phyloP scores from a whole-genome alignment of 2,329 filamentous ascomycete species.

The Cladobotryum mycophilum region DNA sequence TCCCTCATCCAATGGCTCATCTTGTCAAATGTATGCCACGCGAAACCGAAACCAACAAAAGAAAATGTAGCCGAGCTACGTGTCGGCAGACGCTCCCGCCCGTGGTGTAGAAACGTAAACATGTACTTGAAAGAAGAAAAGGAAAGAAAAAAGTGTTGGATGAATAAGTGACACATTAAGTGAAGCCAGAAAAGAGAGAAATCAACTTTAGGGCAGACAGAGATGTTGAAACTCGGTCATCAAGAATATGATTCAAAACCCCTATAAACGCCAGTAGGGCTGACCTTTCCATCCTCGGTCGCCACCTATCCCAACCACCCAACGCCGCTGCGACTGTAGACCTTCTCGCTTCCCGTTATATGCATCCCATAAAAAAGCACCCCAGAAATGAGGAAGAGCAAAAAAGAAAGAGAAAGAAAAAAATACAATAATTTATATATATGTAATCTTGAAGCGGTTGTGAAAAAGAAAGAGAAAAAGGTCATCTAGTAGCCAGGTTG shows the following conservation, averaged over 20 bases:
- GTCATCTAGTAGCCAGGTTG: slow-evolving; percentile 44
- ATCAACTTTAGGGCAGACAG: too few relatives aligned
- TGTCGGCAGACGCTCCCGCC: too few relatives aligned
- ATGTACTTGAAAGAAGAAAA: not conserved
- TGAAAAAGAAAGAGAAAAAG: not conserved
- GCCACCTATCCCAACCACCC: too few relatives aligned
- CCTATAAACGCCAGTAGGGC: too few relatives aligned
- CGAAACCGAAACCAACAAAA: too few relatives aligned
- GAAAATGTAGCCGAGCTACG: too few relatives aligned
- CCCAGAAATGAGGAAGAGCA: not conserved
- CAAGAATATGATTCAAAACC: too few relatives aligned
- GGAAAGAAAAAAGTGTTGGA: not conserved
- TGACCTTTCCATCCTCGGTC: too few relatives aligned
- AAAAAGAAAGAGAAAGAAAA: not conserved
- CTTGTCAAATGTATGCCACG: too few relatives aligned
- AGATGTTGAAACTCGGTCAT: too few relatives aligned
- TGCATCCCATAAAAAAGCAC: not conserved
- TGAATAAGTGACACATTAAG: not conserved
- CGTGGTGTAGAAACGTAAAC: not conserved
- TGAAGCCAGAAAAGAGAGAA: not conserved
- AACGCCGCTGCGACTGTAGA: not conserved
- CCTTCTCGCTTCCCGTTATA: not conserved
- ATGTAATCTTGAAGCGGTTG: not conserved
- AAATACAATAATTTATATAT: not conserved
- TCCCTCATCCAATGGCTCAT: too few relatives aligned